A percentile compares a stretch with the other conserved stretches of the same genome.
Evolutionary conservation across 345 rosid species (phyloP).

Genomic region (Syzygium grande): DNA sequence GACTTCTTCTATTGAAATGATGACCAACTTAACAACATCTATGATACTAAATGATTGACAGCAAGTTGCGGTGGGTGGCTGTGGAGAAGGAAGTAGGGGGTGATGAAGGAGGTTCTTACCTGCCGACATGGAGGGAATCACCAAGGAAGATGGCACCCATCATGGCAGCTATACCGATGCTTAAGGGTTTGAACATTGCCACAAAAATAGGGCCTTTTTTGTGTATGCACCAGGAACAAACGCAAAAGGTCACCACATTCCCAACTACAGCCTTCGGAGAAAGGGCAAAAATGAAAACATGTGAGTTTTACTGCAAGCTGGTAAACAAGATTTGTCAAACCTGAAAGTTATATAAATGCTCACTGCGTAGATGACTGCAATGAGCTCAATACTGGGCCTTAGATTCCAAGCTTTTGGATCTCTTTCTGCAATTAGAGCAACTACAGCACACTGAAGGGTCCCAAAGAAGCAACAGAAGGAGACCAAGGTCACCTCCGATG

Average conservation of each 20-base stretch:
- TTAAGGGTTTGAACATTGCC: conserved; percentile 49
- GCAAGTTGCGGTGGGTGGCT: neutral
- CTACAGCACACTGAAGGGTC: conserved; percentile 32
- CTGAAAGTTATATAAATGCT: neutral
- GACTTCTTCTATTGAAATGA: neutral
- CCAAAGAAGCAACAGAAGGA: conserved; percentile 40
- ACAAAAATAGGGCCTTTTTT: conserved; percentile 57
- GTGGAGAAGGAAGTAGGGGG: neutral
- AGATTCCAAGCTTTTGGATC: conserved; percentile 43
- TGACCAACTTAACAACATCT: neutral
- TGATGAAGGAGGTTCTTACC: conserved; percentile 14
- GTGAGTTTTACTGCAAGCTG: neutral
- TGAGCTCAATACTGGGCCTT: conserved; percentile 21
- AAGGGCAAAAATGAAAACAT: neutral
- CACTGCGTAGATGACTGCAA: conserved; percentile 35
- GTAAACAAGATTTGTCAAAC: neutral
- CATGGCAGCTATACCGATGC: conserved; percentile 44
- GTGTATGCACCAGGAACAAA: conserved; percentile 32
- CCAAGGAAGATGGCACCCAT: conserved; percentile 37
- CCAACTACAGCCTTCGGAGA: conserved; percentile 36
- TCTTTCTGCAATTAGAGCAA: conserved; percentile 30
- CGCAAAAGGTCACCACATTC: conserved; percentile 15
- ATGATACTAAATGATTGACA: neutral
- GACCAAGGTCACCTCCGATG: conserved; percentile 34
- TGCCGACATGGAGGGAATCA: conserved; percentile 35